Percentiles rank a stretch among this genome's conserved stretches.
These are phyloP conservation scores for Malus hybrid DNA, from an alignment of 331 rosid species.

Conservation along the genomic window DNA sequence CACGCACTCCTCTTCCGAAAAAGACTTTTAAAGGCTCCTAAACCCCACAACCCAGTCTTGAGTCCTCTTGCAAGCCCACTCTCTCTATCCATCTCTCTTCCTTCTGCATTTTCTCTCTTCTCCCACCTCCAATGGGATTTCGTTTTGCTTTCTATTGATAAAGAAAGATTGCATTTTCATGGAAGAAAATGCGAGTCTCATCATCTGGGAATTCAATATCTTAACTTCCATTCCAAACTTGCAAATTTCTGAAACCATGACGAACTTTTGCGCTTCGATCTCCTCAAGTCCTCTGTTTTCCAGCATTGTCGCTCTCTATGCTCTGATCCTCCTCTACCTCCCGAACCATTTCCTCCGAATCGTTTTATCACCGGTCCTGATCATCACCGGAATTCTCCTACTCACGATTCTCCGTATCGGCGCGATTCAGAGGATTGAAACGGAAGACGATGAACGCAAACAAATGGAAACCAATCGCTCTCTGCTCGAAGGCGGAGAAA, in stretches of 20 bases:
- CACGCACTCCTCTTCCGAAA: too few relatives aligned
- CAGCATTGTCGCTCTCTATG: constrained; percentile 46
- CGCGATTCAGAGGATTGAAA: constrained; percentile 38
- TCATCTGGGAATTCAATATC: constrained; percentile 18
- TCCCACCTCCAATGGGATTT: constrained; percentile 25
- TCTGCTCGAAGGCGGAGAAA: neutral
- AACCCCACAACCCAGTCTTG: constrained; percentile 21
- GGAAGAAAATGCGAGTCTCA: constrained; percentile 16
- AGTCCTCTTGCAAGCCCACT: neutral
- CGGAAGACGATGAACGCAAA: neutral
- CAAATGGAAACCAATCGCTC: neutral
- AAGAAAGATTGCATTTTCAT: constrained; percentile 1
- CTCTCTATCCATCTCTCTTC: constrained; percentile 13
- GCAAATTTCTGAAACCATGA: constrained; percentile 13
- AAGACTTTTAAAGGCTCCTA: too few relatives aligned
- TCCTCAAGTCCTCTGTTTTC: constrained; percentile 60
- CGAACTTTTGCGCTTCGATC: constrained; percentile 19
- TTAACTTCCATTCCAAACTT: constrained; percentile 16
- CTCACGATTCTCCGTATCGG: constrained; percentile 56
- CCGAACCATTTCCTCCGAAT: constrained; percentile 41
- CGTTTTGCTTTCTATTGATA: constrained; percentile 1
- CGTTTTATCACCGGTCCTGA: constrained; percentile 50
- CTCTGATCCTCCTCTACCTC: constrained; percentile 46
- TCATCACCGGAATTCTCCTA: constrained; percentile 41
- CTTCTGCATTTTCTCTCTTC: constrained; percentile 11